phyloP scores from a whole-genome alignment of 768 basidiomycete species.

The Chalciporus piperatus region DNA sequence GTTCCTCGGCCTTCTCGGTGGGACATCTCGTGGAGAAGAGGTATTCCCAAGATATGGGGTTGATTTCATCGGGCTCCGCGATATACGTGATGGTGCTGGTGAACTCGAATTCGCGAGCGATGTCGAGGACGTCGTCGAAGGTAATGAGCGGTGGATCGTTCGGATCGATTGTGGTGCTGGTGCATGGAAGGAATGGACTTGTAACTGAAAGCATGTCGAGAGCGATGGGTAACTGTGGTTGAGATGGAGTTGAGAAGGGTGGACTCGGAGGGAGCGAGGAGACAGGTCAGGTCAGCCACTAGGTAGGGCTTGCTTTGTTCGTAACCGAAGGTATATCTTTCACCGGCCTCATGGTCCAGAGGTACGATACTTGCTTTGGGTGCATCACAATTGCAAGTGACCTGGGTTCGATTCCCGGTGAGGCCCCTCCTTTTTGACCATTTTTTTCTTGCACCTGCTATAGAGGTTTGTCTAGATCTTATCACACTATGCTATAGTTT shows the following conservation, averaged over 20 bases:
- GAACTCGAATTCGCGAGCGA: constrained; percentile 29
- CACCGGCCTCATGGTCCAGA: constrained; percentile 34
- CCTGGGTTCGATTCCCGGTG: constrained; percentile 42
- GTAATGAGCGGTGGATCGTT: constrained; percentile 10
- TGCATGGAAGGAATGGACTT: neutral
- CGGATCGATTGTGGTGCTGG: too few relatives aligned
- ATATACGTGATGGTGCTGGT: constrained; percentile 19
- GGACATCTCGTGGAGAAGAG: constrained; percentile 13
- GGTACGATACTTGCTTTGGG: constrained; percentile 41
- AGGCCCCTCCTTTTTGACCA: constrained; percentile 26
- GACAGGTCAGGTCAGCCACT: too few relatives aligned
- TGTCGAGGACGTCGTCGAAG: constrained; percentile 30
- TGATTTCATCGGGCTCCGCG: constrained; percentile 16
- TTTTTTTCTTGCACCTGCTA: neutral
- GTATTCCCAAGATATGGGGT: constrained; percentile 13
- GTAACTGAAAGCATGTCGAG: constrained; percentile 26
- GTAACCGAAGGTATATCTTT: neutral
- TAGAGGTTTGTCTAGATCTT: too few relatives aligned
- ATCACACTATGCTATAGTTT: too few relatives aligned
- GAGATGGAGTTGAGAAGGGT: neutral
- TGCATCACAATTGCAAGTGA: constrained; percentile 31
- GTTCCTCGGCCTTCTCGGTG: constrained; percentile 2
- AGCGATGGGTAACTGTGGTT: neutral
- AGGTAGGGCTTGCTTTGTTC: too few relatives aligned
- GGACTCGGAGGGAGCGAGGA: too few relatives aligned